Conservation (phyloP, 2,329 filamentous ascomycete genomes). For the Hymenoscyphus fructigenus region DNA sequence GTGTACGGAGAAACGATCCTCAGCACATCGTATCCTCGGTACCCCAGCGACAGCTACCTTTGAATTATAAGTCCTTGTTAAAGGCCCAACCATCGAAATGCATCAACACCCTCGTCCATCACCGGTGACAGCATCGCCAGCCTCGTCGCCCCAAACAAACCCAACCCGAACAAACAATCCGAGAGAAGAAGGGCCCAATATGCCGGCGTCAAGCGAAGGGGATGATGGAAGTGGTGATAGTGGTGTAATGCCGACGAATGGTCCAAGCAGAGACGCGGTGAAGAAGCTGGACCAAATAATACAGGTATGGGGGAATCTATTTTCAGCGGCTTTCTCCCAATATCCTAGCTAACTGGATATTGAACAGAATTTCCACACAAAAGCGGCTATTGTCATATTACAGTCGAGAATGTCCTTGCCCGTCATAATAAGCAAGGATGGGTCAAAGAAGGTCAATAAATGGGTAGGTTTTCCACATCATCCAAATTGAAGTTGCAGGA, state of each 20-base stretch:
- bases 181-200: slow-evolving; percentile 61
- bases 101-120: slow-evolving; percentile 84
- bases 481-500: background rate
- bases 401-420: slow-evolving; percentile 73
- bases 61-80: slow-evolving; percentile 18
- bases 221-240: slow-evolving; percentile 45
- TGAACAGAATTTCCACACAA: slow-evolving; percentile 82
- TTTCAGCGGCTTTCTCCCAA: background rate
- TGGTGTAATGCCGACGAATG: slow-evolving; percentile 43
- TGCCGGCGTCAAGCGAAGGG: slow-evolving; percentile 50
- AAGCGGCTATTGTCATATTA: slow-evolving; percentile 80
- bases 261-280: slow-evolving; percentile 64
- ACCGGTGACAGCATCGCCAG: slow-evolving; percentile 70
- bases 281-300: slow-evolving; percentile 91
- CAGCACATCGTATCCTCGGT: slow-evolving; percentile 24
- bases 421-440: slow-evolving; percentile 53
- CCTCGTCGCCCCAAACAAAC: slow-evolving; percentile 70
- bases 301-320: slow-evolving; percentile 56
- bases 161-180: slow-evolving; percentile 71
- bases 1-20: slow-evolving; percentile 20
- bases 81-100: slow-evolving; percentile 53
- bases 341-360: background rate
- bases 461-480: slow-evolving; percentile 62
- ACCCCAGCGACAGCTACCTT: slow-evolving; percentile 26
- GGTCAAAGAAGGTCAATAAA: slow-evolving; percentile 71